phyloP scores from a whole-genome alignment of 495 filamentous ascomycete genomes.

The Chaetomidium leptoderma region DNA sequence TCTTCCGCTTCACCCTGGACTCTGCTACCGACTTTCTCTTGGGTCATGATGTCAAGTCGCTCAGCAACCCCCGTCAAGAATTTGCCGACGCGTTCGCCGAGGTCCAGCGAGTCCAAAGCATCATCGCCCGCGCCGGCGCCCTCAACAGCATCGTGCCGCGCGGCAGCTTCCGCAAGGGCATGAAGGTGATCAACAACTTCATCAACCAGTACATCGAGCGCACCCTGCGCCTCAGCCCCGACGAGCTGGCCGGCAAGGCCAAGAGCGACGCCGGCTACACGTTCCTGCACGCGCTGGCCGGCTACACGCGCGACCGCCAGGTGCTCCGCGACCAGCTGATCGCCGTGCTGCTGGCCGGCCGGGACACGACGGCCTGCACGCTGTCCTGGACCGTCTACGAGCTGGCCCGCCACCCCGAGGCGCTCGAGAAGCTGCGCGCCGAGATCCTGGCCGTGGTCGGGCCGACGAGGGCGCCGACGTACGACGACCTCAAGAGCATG shows the following conservation, averaged over 20 bases:
- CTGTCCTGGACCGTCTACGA: slow-evolving; percentile 73
- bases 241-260: slow-evolving; percentile 56
- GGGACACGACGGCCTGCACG: slow-evolving; percentile 73
- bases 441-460: slow-evolving; percentile 70
- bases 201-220: slow-evolving; percentile 68
- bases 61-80: slow-evolving; percentile 45
- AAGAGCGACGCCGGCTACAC: slow-evolving; percentile 67
- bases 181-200: slow-evolving; percentile 69
- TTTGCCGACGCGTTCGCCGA: slow-evolving; percentile 75
- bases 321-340: slow-evolving; percentile 76
- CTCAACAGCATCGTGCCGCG: slow-evolving; percentile 54
- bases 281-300: slow-evolving; percentile 74
- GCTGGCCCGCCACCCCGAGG: slow-evolving; percentile 62
- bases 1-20: slow-evolving; percentile 81
- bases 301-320: slow-evolving; percentile 67
- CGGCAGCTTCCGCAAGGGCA: slow-evolving; percentile 53
- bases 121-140: slow-evolving; percentile 55
- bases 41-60: slow-evolving; percentile 67
- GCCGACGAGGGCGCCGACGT: slow-evolving; percentile 52
- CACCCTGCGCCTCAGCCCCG: slow-evolving; percentile 56
- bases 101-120: slow-evolving; percentile 63
- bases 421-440: slow-evolving; percentile 60
- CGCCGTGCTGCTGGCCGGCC: slow-evolving; percentile 72
- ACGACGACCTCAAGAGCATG: slow-evolving; percentile 68
- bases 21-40: slow-evolving; percentile 80